Evolutionary conservation across 306 rosid species (phyloP), one percentile per base, ranked within the genome.

Genomic region (Rosa chinensis): DNA sequence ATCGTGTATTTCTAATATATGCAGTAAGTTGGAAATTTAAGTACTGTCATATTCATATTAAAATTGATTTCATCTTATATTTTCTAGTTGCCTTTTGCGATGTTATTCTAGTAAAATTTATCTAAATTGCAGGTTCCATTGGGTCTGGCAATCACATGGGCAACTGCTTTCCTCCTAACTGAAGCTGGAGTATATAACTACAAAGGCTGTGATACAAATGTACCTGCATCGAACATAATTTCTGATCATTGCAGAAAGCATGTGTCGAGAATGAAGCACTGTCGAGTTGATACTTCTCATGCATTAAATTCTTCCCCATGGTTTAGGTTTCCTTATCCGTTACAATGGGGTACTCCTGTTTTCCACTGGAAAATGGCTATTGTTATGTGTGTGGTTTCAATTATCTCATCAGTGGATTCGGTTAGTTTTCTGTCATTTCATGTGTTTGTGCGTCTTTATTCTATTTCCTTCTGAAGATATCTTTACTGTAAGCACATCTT

Each of bases 271-370:
- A 91, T 96, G 97, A 96, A 89, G 87, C 86, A 88, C 81, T 96
- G 99, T 76, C 93, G 98, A 78, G 94, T 93, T 66, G 98, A 96
- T 90, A 93, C 98, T 73, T 87, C 96, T 75, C 88, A 88, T 25
- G 98, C 96, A 50, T 66, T 96, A 72, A 86, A 75, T 77, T 88
- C 90, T 79, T 89, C 99, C 72, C 94, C 97, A 25, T 96, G 99
- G 99, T 93, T 96, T 88, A 90, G 99, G 82, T 96, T 96, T 87
- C 99, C 99, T 44, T 96, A 93, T 82, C 99, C 99, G 4, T 82
- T 96, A 72, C 99, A 96, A 84, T 96, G 99, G 98, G 99, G 99
- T 72, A 88, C 97, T 69, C 99, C 99, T 44, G 96, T 96, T 84
- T 96, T 96, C 88, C 87, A 88, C 83, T 96, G 99, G 99, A 93